phyloP scores from a whole-genome alignment of 169 alveolate species.

The Ichthyophthirius multifiliis region DNA sequence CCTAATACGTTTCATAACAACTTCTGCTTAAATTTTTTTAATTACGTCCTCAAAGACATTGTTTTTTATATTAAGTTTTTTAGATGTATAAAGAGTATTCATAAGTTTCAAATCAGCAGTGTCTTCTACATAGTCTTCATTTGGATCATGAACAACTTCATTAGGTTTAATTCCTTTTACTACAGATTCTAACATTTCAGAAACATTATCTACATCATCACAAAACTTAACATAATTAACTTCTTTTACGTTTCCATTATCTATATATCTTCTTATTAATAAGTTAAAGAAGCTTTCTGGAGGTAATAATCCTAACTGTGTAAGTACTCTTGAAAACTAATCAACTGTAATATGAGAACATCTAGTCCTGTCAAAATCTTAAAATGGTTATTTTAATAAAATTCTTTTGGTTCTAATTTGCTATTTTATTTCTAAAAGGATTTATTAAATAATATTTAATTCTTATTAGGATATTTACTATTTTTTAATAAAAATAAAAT shows the following conservation, averaged over 20 bases:
- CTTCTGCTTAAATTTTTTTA: slow-evolving; percentile 68
- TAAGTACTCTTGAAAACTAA: slow-evolving; percentile 62
- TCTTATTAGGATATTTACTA: slow-evolving; percentile 57
- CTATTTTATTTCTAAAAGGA: slow-evolving; percentile 41
- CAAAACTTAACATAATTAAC: slow-evolving; percentile 71
- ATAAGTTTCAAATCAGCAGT: slow-evolving; percentile 25
- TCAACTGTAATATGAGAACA: slow-evolving; percentile 60
- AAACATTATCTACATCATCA: slow-evolving; percentile 71
- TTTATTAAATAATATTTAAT: slow-evolving; percentile 15
- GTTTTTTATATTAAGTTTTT: slow-evolving; percentile 41
- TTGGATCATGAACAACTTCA: slow-evolving; percentile 7
- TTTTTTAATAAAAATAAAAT: not conserved
- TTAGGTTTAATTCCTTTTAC: slow-evolving; percentile 27
- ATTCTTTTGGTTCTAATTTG: slow-evolving; percentile 57
- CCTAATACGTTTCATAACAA: slow-evolving; percentile 77
- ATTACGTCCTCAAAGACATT: slow-evolving; percentile 47
- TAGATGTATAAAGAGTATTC: slow-evolving; percentile 48
- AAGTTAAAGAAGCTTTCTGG: slow-evolving; percentile 48
- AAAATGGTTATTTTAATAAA: slow-evolving; percentile 59
- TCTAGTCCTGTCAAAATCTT: slow-evolving; percentile 66
- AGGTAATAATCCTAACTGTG: slow-evolving; percentile 49
- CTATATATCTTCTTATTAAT: slow-evolving; percentile 57
- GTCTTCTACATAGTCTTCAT: slow-evolving; percentile 36
- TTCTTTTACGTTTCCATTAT: slow-evolving; percentile 64
- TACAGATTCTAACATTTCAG: slow-evolving; percentile 64